phyloP scores from a whole-genome alignment of 23 red algal genomes.

The Gracilaria domingensis region DNA sequence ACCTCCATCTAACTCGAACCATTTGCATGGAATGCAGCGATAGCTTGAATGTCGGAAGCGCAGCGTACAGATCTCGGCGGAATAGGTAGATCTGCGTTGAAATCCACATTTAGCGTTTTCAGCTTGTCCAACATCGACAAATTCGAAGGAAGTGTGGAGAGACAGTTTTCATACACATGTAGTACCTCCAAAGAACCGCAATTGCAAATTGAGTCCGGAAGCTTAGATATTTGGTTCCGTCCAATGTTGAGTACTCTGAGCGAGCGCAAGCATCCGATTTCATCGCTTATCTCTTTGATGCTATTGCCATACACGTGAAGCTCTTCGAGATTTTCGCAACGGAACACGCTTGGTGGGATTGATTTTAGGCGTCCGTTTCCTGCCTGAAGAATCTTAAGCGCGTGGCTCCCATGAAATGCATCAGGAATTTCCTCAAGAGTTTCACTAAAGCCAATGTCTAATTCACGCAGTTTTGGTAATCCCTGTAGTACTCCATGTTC shows the following conservation, averaged over 20 bases:
- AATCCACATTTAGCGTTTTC: constrained; percentile 68
- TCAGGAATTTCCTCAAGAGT: constrained; percentile 61
- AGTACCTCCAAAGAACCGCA: constrained; percentile 67
- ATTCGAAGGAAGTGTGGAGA: constrained; percentile 57
- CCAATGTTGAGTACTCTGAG: constrained; percentile 89
- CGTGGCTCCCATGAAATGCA: constrained; percentile 34
- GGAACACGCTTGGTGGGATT: constrained; percentile 55
- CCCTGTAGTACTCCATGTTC: constrained; percentile 40
- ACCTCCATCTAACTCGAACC: background rate
- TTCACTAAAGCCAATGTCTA: constrained; percentile 86
- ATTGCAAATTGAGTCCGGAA: constrained; percentile 76
- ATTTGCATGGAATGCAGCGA: constrained; percentile 64
- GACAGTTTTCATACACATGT: constrained; percentile 93
- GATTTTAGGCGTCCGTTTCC: constrained; percentile 68
- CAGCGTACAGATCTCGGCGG: constrained; percentile 60
- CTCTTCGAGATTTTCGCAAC: constrained; percentile 61
- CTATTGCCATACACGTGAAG: constrained; percentile 85
- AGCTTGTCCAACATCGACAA: constrained; percentile 50
- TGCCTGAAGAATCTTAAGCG: constrained; percentile 48
- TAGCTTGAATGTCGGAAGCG: constrained; percentile 28
- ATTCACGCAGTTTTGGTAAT: constrained; percentile 41
- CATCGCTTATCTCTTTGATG: constrained; percentile 55
- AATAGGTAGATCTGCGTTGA: constrained; percentile 59
- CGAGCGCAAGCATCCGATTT: constrained; percentile 46
- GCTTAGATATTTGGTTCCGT: constrained; percentile 80